Evolutionary conservation across 805 yeast genomes (phyloP).

Genomic region (Hanseniaspora clermontiae): DNA sequence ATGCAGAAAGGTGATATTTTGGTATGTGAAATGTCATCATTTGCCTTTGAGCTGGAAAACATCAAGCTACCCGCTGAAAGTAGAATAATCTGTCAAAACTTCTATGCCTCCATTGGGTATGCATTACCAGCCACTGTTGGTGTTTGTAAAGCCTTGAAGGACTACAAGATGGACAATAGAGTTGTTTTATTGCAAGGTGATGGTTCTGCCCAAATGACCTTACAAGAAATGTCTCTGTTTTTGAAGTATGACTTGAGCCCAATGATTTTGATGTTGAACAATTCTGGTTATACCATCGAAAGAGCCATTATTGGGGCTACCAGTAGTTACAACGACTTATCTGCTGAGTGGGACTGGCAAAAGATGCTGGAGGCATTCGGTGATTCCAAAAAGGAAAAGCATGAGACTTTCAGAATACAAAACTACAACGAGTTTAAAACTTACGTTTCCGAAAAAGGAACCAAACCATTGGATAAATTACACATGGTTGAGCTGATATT

Average conservation of each 20-base stretch:
- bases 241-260: conserved; percentile 50
- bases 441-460: conserved; percentile 26
- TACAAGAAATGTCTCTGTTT: conserved; percentile 65
- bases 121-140: conserved; percentile 83
- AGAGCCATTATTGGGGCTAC: conserved; percentile 70
- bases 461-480: conserved; percentile 26
- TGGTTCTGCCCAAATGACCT: conserved; percentile 90
- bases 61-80: conserved; percentile 45
- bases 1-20: conserved; percentile 54
- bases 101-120: conserved; percentile 77
- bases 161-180: conserved; percentile 37
- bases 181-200: conserved; percentile 74
- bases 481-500: conserved; percentile 49
- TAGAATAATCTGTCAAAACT: conserved; percentile 50
- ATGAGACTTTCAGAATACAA: conserved; percentile 28
- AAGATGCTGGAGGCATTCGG: conserved; percentile 55
- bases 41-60: conserved; percentile 66
- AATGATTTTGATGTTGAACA: conserved; percentile 63
- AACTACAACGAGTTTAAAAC: conserved; percentile 31
- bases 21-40: conserved; percentile 74
- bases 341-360: conserved; percentile 73
- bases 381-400: conserved; percentile 28
- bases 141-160: conserved; percentile 58
- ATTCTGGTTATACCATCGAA: conserved; percentile 83
- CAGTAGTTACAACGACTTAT: conserved; percentile 68